Evolutionary conservation across 225 moss, liverwort and hornwort genomes (phyloP).

Genomic region (Ulota crispa): DNA sequence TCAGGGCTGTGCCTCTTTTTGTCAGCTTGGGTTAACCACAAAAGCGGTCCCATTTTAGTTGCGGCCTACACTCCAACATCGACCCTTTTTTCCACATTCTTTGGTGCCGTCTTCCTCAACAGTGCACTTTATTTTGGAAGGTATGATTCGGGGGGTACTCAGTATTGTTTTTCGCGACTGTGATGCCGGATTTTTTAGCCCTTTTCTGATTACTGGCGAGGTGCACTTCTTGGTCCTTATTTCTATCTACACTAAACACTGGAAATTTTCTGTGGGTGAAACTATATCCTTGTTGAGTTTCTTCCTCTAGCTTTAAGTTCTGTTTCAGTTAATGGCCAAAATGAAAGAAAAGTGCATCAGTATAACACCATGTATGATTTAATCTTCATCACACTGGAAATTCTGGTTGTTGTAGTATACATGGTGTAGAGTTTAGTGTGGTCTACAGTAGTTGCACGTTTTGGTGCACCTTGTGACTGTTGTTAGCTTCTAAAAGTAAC

Average conservation of each 20-base stretch:
- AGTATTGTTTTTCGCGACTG: neutral
- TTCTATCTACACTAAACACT: neutral
- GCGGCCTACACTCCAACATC: constrained; percentile 64
- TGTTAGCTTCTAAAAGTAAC: neutral
- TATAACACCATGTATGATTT: neutral
- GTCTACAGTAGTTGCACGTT: neutral
- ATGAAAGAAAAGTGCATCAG: neutral
- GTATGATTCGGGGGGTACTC: constrained; percentile 17
- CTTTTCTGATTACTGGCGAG: neutral
- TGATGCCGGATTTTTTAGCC: neutral
- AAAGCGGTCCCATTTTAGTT: constrained; percentile 63
- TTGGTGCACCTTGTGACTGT: neutral
- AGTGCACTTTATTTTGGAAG: constrained; percentile 63
- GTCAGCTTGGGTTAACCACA: constrained; percentile 58
- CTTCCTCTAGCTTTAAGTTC: neutral
- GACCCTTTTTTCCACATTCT: constrained; percentile 48
- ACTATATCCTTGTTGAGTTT: too few relatives aligned
- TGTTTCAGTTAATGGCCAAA: neutral
- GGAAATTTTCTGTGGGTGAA: neutral
- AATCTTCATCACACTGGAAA: neutral
- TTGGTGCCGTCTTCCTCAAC: constrained; percentile 56
- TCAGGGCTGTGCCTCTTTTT: constrained; percentile 64
- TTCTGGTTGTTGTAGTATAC: neutral
- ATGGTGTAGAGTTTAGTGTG: neutral
- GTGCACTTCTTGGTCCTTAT: neutral